Evolutionary conservation across 345 rosid genomes (phyloP).

Genomic region (Cardamine occulta): DNA sequence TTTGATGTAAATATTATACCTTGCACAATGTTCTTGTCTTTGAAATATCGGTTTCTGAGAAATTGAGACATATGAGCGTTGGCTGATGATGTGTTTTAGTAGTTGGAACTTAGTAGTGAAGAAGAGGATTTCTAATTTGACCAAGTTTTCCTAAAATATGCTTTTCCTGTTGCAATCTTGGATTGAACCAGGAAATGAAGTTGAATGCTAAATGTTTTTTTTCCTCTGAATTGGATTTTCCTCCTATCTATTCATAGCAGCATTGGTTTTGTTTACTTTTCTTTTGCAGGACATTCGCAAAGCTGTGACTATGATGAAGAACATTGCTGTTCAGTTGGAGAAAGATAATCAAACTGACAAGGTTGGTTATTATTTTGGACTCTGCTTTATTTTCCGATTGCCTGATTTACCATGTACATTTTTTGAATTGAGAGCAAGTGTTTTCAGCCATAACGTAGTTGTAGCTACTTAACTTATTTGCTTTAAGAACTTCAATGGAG

Average conservation of each 20-base stretch:
- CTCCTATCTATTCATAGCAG: not conserved
- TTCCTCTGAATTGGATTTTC: not conserved
- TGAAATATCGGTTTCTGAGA: not conserved
- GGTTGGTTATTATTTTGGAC: conserved; percentile 49
- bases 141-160: not conserved
- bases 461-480: not conserved
- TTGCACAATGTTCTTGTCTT: not conserved
- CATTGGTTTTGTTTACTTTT: conserved; percentile 3
- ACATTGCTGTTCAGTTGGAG: conserved; percentile 77
- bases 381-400: not conserved
- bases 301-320: conserved; percentile 64
- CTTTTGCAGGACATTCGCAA: conserved; percentile 70
- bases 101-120: conserved; percentile 1
- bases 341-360: conserved; percentile 61
- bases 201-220: not conserved
- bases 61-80: not conserved
- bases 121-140: not conserved
- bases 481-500: not conserved
- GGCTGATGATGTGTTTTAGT: conserved; percentile 10
- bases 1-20: not conserved
- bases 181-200: no score
- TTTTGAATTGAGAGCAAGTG: not conserved
- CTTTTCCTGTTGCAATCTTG: not conserved
- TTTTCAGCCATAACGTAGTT: not conserved
- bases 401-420: not conserved